Conservation (phyloP, 345 rosid species). For the Citrus trifoliata region DNA sequence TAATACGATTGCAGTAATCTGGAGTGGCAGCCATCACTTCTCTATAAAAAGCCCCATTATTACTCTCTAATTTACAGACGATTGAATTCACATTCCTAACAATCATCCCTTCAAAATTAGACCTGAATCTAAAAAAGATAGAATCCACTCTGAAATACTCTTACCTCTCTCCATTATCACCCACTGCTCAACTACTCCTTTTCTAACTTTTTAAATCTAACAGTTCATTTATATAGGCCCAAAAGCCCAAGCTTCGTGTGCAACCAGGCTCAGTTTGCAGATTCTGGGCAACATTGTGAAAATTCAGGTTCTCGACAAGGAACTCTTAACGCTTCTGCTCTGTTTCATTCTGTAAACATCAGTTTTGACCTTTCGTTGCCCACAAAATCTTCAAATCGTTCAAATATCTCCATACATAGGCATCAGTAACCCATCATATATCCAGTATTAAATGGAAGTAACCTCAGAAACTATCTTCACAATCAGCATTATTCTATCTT, state of each 20-base stretch:
- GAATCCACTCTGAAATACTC: background rate
- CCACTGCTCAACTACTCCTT: background rate
- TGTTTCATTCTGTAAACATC: background rate
- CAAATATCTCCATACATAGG: background rate
- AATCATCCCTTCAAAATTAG: background rate
- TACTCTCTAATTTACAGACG: background rate
- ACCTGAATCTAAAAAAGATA: background rate
- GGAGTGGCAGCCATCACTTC: background rate
- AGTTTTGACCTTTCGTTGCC: background rate
- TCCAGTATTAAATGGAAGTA: slow-evolving; percentile 5
- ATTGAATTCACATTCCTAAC: background rate
- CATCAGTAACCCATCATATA: background rate
- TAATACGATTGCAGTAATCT: background rate
- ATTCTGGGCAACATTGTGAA: background rate
- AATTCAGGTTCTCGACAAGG: background rate
- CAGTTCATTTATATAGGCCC: background rate
- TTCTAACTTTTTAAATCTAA: background rate
- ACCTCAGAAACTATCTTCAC: background rate
- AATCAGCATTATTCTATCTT: slow-evolving; percentile 7
- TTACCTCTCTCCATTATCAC: background rate
- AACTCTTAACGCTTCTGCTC: background rate
- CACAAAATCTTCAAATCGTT: background rate
- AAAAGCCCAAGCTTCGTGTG: background rate
- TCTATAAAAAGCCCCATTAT: background rate
- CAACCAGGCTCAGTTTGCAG: background rate